Base-by-base conservation (phyloP, 768 basidiomycete genomes). In the Trametes cinnabarina region DNA sequence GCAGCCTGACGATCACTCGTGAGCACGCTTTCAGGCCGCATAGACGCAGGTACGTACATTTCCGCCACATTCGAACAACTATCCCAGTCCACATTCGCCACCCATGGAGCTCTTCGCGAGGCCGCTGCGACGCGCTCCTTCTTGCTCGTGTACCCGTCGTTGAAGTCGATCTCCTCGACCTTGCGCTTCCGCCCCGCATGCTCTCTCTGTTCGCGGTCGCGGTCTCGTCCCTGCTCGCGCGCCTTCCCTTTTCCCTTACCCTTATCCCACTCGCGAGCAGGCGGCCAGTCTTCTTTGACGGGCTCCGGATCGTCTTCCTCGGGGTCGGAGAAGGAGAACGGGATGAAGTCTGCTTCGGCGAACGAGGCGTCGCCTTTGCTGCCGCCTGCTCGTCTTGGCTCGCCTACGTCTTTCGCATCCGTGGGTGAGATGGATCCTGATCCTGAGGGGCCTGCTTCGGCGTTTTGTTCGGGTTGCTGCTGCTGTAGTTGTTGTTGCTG, bases 31-130 rank as follows among this genome's bases (percentile, higher is more conserved):
- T 1, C 49, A 8, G 11, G 7, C 30, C 25, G 11, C 52, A 40
- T 28, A 47, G 12, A 9, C 20, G 19, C n/a, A n/a, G n/a, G n/a
- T 15, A 81, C 88, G 55, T 65, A 94, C 93, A 95, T 78, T 69
- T 95, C 90, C 14, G 91, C 86, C 51, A 92, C 88, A 68, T 91
- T 92, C 49, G 74, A 76, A 70, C 90, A 90, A 6, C 72, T 68
- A 12, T 88, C 81, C 86, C 90, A 90, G 63, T 92, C 82, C 9
- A 94, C 77, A 8, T 80, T 71, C 14, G 73, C 71, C 10, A 85
- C 75, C 95, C 94, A 97, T 51, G 66, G 81, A 25, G 75, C 79
- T 64, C 79, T 82, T 53, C 82, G 81, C 22, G 78, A 77, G 17
- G 81, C 73, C 9, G 80, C 80, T 46, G 82, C 74, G 48, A 76